Conservation (phyloP, 352 stramenopile genomes). For the Aphanomyces invadans region DNA sequence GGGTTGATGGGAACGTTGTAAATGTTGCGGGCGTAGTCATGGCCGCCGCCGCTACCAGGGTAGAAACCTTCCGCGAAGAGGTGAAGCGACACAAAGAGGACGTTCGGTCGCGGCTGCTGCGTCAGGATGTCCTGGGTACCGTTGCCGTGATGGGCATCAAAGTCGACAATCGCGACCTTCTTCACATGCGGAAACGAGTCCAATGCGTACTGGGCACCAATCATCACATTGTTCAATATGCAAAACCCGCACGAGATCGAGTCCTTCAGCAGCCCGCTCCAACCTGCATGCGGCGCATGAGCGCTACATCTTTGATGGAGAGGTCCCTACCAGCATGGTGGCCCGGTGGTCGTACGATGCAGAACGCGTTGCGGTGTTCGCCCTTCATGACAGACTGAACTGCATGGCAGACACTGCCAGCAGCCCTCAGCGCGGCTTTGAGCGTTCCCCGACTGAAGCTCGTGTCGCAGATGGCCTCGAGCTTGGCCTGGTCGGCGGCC, state of each 20-base stretch:
- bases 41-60: slow-evolving; percentile 34
- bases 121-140: slow-evolving; percentile 49
- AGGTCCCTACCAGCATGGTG: slow-evolving; percentile 25
- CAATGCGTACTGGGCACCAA: slow-evolving; percentile 79
- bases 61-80: slow-evolving; percentile 29
- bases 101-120: slow-evolving; percentile 15
- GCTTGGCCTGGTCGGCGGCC: slow-evolving; percentile 22
- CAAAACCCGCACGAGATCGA: slow-evolving; percentile 56
- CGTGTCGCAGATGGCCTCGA: slow-evolving; percentile 35
- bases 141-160: slow-evolving; percentile 49
- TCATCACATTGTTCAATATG: slow-evolving; percentile 86
- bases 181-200: slow-evolving; percentile 30
- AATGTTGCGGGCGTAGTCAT: slow-evolving; percentile 36
- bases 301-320: slow-evolving; percentile 26
- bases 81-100: slow-evolving; percentile 35
- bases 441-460: slow-evolving; percentile 60
- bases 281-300: slow-evolving; percentile 25
- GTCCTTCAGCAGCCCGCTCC: slow-evolving; percentile 18
- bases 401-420: slow-evolving; percentile 57
- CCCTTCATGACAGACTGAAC: slow-evolving; percentile 28
- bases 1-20: slow-evolving; percentile 25
- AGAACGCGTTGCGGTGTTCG: slow-evolving; percentile 51
- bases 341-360: slow-evolving; percentile 73
- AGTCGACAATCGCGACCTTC: slow-evolving; percentile 29
- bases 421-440: slow-evolving; percentile 45